Base-by-base conservation (phyloP, 2,329 filamentous ascomycete genomes). In the Diaporthe nobilis region DNA sequence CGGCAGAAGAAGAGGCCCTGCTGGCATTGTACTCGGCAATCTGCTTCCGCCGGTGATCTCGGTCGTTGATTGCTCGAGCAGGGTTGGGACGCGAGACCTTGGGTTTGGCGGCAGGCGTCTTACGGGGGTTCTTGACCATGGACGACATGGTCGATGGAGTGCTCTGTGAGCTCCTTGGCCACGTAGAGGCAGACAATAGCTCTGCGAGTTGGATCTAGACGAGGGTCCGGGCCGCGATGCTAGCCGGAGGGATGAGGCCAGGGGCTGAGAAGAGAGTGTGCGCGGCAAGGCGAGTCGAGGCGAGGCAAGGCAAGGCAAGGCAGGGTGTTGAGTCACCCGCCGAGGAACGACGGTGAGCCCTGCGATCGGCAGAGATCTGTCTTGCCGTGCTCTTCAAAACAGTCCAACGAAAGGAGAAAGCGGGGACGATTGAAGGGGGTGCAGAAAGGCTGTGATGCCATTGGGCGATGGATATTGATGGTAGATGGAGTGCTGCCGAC, bases 51-150 rank as follows among this genome's bases (percentile, higher is more conserved):
- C 86, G 85, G 80, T 87, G 86, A 78, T 88, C 85, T 53, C 87
- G 86, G 79, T 90, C 88, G 71, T 88, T 86, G 81, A 90, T 87
- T 63, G 88, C 88, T 73, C 88, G 87, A 76, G 87, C 84, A 28
- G 87, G 84, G 73, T 88, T 89, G n/a, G 87, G 81, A 58, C 86
- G 77, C 17, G 75, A 83, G 83, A 75, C 86, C 87, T 77, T 83
- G 85, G 83, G 87, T 83, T 83, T 86, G 76, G 79, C 81, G 80
- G 73, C 81, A 79, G 58, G 80, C 77, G 75, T 77, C 79, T 82
- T 82, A 22, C 75, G 77, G 63, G 79, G 78, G 78, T 82, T 82
- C 80, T 85, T 87, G 71, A 88, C 80, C 74, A 88, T 85, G 44
- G 87, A 87, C 71, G 88, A 88, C 87, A 89, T 89, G 78, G 70